Evolutionary conservation across 2,329 filamentous ascomycete genomes (phyloP), one percentile per base, ranked within the genome.

Genomic region (Fusarium foetens): DNA sequence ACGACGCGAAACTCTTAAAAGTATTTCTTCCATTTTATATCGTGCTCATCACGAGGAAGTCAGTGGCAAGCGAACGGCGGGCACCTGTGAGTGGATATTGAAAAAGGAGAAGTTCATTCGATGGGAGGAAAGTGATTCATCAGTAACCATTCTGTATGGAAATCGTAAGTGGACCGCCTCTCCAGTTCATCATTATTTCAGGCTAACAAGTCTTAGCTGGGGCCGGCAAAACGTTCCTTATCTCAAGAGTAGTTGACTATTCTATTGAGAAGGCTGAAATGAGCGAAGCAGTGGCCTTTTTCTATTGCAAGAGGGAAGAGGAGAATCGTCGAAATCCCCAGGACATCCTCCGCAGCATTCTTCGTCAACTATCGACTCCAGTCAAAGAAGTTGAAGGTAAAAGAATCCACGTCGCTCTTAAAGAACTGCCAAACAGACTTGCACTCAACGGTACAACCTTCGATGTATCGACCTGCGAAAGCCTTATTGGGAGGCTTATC

Each of bases 401-500:
- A 12, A 17, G 0, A 1, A 48, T 48, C 3, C 27, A 48, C 3
- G 7, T n/a, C 7, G 14, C 45, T 1, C 5, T 48, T 0, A 2
- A 3, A 1, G 21, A 13, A 0, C 3, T 48, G 0, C 45, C 45
- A 0, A 17, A 4, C 5, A 48, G 1, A 2, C 27, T 31, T 0
- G 21, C 6, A 23, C 45, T 48, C 0, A 13, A 31, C 0, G 45
- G 45, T 0, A 31, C 10, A 48, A n/a, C 21, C 0, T 3, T 48
- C 0, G 27, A 48, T 1, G 0, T 48, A 0, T 1, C 45, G 0
- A 48, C 10, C 0, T 48, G 45, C 27, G 27, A 31, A 9, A 2
- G 0, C 0, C 7, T 48, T 2, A 31, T 48, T 0, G 2, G 7
- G 3, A 3, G 0, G 10, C 10, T 48, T 2, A 0, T 12, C 3